A percentile compares a stretch with the other conserved stretches of the same genome.
Evolutionary conservation across 352 stramenopile species (phyloP).

Genomic region (Pythium rishiriense): DNA sequence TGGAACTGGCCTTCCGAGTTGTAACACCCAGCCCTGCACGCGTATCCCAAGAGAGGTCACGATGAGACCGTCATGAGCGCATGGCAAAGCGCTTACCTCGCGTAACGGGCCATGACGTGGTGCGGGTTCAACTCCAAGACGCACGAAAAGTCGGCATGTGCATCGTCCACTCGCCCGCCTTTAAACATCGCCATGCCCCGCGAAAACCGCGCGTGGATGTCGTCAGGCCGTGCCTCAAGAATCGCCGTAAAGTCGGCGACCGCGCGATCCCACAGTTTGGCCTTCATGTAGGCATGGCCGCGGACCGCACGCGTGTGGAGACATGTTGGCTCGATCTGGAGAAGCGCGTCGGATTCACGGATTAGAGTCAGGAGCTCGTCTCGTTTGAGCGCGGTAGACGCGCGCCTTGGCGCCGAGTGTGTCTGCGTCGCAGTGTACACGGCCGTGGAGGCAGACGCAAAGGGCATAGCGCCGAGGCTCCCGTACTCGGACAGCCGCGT

Average conservation of each 20-base stretch:
- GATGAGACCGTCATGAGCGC: not conserved
- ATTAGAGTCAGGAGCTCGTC: constrained; percentile 62
- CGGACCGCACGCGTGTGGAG: constrained; percentile 62
- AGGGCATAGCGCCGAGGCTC: not conserved
- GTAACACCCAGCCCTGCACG: constrained; percentile 62
- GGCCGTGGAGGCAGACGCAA: not conserved
- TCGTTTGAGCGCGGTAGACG: constrained; percentile 29
- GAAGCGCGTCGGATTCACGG: constrained; percentile 45
- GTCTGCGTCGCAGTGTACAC: not conserved
- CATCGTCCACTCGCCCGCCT: constrained; percentile 44
- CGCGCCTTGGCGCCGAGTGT: constrained; percentile 9
- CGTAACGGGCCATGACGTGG: constrained; percentile 81
- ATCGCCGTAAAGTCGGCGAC: constrained; percentile 60
- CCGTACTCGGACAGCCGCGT: not conserved
- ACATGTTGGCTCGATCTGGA: constrained; percentile 46
- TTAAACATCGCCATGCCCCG: constrained; percentile 77
- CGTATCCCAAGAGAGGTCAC: not conserved
- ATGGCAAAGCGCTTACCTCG: constrained; percentile 9
- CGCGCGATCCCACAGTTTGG: constrained; percentile 58
- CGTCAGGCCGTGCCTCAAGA: constrained; percentile 44
- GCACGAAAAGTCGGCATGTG: constrained; percentile 61
- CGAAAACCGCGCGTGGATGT: constrained; percentile 68
- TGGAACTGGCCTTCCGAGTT: constrained; percentile 72
- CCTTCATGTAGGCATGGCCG: constrained; percentile 71
- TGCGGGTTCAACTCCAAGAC: constrained; percentile 69